Evolutionary conservation across 129 eudicot species (phyloP).

Genomic region (Cynara cardunculus): DNA sequence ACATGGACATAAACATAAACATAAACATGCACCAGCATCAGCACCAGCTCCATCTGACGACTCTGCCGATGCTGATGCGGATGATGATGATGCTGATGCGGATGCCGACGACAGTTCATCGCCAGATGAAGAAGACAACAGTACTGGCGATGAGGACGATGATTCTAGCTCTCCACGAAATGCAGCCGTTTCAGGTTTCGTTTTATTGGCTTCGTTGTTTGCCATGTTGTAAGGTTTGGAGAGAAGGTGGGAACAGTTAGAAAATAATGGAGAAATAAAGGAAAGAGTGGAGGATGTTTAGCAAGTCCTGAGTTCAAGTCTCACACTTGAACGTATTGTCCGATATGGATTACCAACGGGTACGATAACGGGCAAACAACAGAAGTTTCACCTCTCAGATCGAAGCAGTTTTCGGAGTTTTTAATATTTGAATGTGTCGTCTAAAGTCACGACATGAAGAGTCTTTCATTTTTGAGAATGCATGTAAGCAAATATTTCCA

Average conservation of each 20-base stretch:
- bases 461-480: neutral
- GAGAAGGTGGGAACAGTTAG: neutral
- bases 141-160: neutral
- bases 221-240: neutral
- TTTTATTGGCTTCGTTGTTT: neutral
- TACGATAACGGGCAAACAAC: neutral
- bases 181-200: neutral
- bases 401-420: neutral
- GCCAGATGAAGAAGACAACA: neutral
- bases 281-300: neutral
- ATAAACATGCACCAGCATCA: neutral
- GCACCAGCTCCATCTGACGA: neutral
- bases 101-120: neutral
- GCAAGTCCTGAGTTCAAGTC: neutral
- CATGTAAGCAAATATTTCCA: neutral
- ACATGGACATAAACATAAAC: neutral
- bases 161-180: neutral
- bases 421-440: neutral
- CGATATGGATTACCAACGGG: neutral
- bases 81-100: neutral
- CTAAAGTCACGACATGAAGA: neutral
- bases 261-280: slow-evolving; percentile 1
- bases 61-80: neutral
- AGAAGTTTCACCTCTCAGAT: neutral
- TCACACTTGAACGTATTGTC: neutral